Evolutionary conservation across 2,329 filamentous ascomycete genomes (phyloP), one percentile per base, ranked within the genome.

Genomic region (Fusarium albidum): DNA sequence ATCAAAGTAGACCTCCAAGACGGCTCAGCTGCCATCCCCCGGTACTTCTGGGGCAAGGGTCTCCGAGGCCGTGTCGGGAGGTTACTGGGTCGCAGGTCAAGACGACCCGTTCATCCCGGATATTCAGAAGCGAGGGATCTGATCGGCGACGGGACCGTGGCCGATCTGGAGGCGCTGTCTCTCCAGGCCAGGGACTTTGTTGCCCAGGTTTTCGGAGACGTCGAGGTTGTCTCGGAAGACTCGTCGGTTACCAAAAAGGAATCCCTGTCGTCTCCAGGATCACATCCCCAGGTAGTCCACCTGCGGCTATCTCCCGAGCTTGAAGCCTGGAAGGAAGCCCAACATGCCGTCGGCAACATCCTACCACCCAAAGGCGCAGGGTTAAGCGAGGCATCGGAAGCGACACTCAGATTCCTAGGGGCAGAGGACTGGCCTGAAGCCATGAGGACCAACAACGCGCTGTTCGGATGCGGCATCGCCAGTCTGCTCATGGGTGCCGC

Each of bases 401-500:
- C 55, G 18, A 39, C 52, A 9, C 48, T 64, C 2, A 49, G 28
- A 3, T 49, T 61, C 8, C 45, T 64, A 31, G 56, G 56, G 3
- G 62, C 62, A 10, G 45, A 54, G 26, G 45, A 50, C 31, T 64
- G 62, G 62, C 62, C 62, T 7, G 61, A 63, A 21, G 62, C 62
- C 4, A 39, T 64, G 28, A 61, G 61, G 44, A 64, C 62, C 1
- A 64, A 61, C 8, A 64, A 64, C 18, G 62, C 62, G 5, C 15
- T 64, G 18, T 64, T 64, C 6, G 62, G 62, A 12, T 64, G 62
- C 13, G 62, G 62, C 1, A 64, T 64, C 18, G 62, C 62, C 18
- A 64, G 62, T 38, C 41, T 64, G 8, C 50, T 64, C 9, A 64
- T 64, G 62, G 62, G 62, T 10, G 62, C 62, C 2, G 61, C 62